phyloP scores from a whole-genome alignment of 2,329 filamentous ascomycete genomes.

The Lasiodiplodia sp. region DNA sequence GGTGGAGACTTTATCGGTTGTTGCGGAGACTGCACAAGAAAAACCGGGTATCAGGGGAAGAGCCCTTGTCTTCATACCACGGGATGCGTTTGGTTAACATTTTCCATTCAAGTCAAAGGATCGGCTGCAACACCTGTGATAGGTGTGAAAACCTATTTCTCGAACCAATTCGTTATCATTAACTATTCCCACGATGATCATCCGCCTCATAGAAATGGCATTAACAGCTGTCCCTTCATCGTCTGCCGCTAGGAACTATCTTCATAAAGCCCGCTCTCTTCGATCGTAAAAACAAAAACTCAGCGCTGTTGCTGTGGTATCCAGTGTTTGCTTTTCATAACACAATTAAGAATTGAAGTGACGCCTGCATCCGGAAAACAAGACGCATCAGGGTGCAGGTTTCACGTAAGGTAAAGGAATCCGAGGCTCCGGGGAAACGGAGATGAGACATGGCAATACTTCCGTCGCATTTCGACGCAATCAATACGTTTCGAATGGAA shows the following conservation, averaged over 20 bases:
- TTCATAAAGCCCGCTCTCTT: not conserved
- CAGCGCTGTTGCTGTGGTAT: conserved; percentile 15
- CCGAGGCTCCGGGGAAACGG: not conserved
- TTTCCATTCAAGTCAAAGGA: not conserved
- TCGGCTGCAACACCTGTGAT: not conserved
- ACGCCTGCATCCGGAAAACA: not conserved
- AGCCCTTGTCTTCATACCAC: not conserved
- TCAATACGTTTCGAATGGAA: not conserved
- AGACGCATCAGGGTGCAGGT: not conserved
- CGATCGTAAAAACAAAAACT: conserved; percentile 4
- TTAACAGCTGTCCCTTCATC: not conserved
- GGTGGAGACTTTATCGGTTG: not conserved
- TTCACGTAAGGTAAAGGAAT: not conserved
- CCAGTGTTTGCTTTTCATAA: conserved; percentile 17
- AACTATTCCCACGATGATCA: not conserved
- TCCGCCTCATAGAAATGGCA: conserved; percentile 16
- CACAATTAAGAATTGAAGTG: conserved; percentile 17
- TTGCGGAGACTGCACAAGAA: conserved; percentile 1
- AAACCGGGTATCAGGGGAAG: conserved; percentile 15
- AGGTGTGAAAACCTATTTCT: not conserved
- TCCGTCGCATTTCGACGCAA: not conserved
- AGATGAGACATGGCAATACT: not conserved
- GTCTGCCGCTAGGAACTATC: not conserved
- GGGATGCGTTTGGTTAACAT: not conserved
- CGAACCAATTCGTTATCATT: not conserved